These are phyloP conservation scores for Russula sp. DNA, from an alignment of 768 basidiomycete species.

Conservation along the genomic window DNA sequence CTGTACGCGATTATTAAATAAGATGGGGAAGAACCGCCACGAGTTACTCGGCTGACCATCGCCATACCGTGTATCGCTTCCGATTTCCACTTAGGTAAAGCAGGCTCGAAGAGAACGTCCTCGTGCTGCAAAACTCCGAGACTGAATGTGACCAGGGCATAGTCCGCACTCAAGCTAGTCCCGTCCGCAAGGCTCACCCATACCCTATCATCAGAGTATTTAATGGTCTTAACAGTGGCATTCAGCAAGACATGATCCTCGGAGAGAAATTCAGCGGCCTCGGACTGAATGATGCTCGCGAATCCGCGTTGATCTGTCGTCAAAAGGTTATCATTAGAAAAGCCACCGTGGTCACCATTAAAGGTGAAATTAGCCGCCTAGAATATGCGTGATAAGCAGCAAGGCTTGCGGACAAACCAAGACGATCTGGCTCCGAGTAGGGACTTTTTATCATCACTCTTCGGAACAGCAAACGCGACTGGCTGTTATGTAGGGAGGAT, in stretches of 20 bases:
- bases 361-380: constrained; percentile 65
- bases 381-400: constrained; percentile 27
- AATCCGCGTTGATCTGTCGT: constrained; percentile 63
- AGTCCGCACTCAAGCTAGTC: constrained; percentile 47
- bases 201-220: constrained; percentile 47
- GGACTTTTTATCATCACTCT: constrained; percentile 31
- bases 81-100: constrained; percentile 56
- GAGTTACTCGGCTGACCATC: constrained; percentile 44
- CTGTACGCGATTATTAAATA: constrained; percentile 31
- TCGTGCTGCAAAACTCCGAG: constrained; percentile 65
- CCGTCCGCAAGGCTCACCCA: constrained; percentile 48
- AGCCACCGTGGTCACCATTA: constrained; percentile 52
- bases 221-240: constrained; percentile 48
- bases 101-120: constrained; percentile 56
- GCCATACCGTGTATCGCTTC: constrained; percentile 61
- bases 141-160: constrained; percentile 66
- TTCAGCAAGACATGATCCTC: constrained; percentile 48
- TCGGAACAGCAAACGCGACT: constrained; percentile 33
- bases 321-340: constrained; percentile 52
- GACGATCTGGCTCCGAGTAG: constrained; percentile 40
- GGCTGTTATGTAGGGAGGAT: constrained; percentile 25
- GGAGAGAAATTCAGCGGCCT: constrained; percentile 55
- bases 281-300: constrained; percentile 52
- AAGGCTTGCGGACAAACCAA: constrained; percentile 41
- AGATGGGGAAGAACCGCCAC: neutral